A percentile compares a stretch with the other conserved stretches of the same genome.
These are phyloP conservation scores for Calcarisporium arbuscula DNA, from an alignment of 2,329 filamentous ascomycete genomes.

Conservation along the genomic window DNA sequence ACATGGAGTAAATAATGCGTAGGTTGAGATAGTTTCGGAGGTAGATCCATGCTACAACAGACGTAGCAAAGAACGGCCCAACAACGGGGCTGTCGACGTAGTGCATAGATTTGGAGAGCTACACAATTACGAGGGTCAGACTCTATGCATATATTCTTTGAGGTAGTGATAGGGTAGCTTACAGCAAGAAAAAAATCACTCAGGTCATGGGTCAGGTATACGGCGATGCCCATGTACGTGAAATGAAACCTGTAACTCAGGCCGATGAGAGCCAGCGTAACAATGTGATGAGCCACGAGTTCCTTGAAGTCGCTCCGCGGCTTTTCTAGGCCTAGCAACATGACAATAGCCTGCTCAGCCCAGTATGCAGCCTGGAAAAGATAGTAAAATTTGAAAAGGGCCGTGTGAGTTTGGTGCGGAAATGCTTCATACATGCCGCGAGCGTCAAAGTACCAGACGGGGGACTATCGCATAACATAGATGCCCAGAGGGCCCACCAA, in stretches of 20 bases:
- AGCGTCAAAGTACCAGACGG: slow-evolving; percentile 92
- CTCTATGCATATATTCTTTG: no score
- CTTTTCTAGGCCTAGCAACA: slow-evolving; percentile 81
- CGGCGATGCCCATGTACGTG: slow-evolving; percentile 84
- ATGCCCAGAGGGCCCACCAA: slow-evolving; percentile 75
- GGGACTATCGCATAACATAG: slow-evolving; percentile 80
- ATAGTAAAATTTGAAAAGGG: slow-evolving; percentile 86
- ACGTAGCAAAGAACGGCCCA: slow-evolving; percentile 72
- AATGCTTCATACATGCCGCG: slow-evolving; percentile 81
- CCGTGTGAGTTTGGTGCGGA: slow-evolving; percentile 74
- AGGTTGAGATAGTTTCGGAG: slow-evolving; percentile 80
- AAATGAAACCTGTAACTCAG: slow-evolving; percentile 93
- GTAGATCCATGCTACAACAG: slow-evolving; percentile 81
- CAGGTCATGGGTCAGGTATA: slow-evolving; percentile 92
- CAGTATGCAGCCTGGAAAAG: slow-evolving; percentile 88
- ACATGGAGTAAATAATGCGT: slow-evolving; percentile 64
- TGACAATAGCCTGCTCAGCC: slow-evolving; percentile 84
- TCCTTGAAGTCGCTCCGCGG: slow-evolving; percentile 91
- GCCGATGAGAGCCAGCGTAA: slow-evolving; percentile 74
- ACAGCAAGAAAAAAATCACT: slow-evolving; percentile 88
- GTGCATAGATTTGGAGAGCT: slow-evolving; percentile 75
- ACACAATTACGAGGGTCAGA: not conserved
- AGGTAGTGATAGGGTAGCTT: not conserved
- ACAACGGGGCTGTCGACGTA: slow-evolving; percentile 74
- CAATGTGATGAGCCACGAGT: slow-evolving; percentile 82